Evolutionary conservation across 495 filamentous ascomycete species (phyloP), one percentile per base, ranked within the genome.

Genomic region (Choiromyces venosus): DNA sequence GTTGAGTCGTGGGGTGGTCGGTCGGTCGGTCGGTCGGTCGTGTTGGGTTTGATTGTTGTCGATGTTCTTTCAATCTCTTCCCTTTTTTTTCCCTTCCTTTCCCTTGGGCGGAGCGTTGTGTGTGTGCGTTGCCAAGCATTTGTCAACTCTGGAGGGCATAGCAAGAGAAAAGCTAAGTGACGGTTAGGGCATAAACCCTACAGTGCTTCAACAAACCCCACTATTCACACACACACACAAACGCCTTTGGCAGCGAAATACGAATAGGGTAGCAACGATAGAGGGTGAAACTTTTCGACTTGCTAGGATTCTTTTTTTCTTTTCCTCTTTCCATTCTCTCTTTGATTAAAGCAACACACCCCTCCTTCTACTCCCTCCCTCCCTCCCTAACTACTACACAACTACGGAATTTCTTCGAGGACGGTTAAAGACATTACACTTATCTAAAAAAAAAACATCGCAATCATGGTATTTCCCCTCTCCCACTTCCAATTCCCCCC

Each of bases 391-490:
- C 46, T 37, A 39, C 71, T 46, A 61, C 76, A 66, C 72, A 29
- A 72, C n/a, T n/a, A 79, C 78, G 77, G 77, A 77, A 79, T 73
- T 61, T 80, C 78, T 80, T 80, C 79, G 79, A 80, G 79, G 79
- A 80, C 79, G 66, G 79, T 80, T 76, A 78, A 77, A 77, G 78
- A 77, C 78, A 79, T 70, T 52, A 71, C 71, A 33, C 68, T 42
- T 74, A 68, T 71, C 65, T 73, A 44, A n/a, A 74, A 64, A 61
- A n/a, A 65, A 73, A n/a, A 73, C 73, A 44, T 40, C 69, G 18
- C 37, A 35, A 70, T 56, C 66, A 77, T 77, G 75, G 75, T 77
- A 65, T 19, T 56, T 72, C 67, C 40, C 67, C 44, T 7, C 21
- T 52, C 8, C n/a, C n/a, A n/a, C n/a, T n/a, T 44, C 37, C 39